Base-by-base conservation (phyloP, 805 yeast species). In the Candida stauntonica region DNA sequence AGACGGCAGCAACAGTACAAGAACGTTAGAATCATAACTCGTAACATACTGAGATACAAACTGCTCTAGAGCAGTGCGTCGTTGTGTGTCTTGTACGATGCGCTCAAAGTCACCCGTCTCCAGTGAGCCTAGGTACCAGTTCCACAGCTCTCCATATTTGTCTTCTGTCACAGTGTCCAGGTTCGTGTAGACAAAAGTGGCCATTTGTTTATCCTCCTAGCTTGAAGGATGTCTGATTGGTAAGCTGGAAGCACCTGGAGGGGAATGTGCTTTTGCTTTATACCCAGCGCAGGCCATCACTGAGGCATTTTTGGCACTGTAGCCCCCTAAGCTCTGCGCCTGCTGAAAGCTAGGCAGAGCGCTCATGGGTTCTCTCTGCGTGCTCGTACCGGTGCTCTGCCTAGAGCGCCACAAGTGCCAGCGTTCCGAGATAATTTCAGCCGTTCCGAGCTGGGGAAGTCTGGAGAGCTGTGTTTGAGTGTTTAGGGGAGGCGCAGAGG, bases 41-140 rank as follows among this genome's bases (percentile, higher is more conserved):
- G 46, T 31, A 4, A 35, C 39, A 34, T 46, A 28, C 29, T 42
- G 31, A 2, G 42, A 28, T 17, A 45, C 39, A 14, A 47, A 39
- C 42, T 39, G 38, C 26, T 42, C 46, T 17, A 47, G 42, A 2
- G 37, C 39, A 3, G 38, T 27, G 24, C 45, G 35, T 5, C 39
- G 36, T 24, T 28, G 27, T 9, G 42, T 42, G 23, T 47, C 45
- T 13, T 40, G 36, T 20, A 38, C 45, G 7, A 47, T 47, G 29
- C 32, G 27, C 35, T 47, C 51, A 27, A 47, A 47, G 21, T 36
- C 44, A 7, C 51, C 51, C 3, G 42, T 17, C 32, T 41, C 48
- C n/a, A 47, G 37, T 7, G 45, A 30, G 7, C 35, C 41, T 3
- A 47, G 33, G 35, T 47, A 47, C 51, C 51, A 47, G 17, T 42